Conservation (phyloP, 176 grass and related monocot genomes). For the Bonia amplexicaulis region DNA sequence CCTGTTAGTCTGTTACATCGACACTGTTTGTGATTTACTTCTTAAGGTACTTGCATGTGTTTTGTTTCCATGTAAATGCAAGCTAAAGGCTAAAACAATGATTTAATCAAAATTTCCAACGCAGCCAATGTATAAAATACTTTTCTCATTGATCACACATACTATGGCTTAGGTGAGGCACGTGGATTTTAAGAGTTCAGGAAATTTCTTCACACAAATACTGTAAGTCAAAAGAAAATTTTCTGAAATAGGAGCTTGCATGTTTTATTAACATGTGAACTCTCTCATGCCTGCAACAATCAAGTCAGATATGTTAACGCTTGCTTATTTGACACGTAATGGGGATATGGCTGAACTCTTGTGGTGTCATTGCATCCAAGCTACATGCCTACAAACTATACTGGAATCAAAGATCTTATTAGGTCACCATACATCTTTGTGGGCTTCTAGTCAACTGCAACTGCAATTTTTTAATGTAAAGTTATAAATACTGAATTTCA, state of each 20-base stretch:
- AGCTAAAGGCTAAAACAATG: slow-evolving; percentile 1
- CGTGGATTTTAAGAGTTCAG: background rate
- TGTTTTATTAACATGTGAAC: slow-evolving; percentile 8
- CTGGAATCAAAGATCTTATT: background rate
- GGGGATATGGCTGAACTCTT: background rate
- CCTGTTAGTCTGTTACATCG: background rate
- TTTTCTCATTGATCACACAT: background rate
- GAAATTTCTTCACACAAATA: slow-evolving; percentile 1
- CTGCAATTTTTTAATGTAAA: background rate
- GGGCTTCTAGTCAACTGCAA: slow-evolving; percentile 2
- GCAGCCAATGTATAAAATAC: background rate
- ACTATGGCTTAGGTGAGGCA: background rate
- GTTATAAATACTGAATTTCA: slow-evolving; percentile 7
- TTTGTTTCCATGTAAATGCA: background rate
- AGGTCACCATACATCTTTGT: background rate
- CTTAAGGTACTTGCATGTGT: background rate
- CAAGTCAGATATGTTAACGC: background rate
- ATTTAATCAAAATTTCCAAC: slow-evolving; percentile 16
- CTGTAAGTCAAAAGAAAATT: background rate
- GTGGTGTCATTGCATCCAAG: background rate
- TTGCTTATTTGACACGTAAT: background rate
- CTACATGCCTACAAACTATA: slow-evolving; percentile 13
- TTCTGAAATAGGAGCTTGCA: slow-evolving; percentile 10
- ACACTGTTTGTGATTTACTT: slow-evolving; percentile 37
- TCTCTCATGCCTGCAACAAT: slow-evolving; percentile 10